These are phyloP conservation scores for Aspergillus cejpii DNA, from an alignment of 2,329 filamentous ascomycete species.

Conservation along the genomic window DNA sequence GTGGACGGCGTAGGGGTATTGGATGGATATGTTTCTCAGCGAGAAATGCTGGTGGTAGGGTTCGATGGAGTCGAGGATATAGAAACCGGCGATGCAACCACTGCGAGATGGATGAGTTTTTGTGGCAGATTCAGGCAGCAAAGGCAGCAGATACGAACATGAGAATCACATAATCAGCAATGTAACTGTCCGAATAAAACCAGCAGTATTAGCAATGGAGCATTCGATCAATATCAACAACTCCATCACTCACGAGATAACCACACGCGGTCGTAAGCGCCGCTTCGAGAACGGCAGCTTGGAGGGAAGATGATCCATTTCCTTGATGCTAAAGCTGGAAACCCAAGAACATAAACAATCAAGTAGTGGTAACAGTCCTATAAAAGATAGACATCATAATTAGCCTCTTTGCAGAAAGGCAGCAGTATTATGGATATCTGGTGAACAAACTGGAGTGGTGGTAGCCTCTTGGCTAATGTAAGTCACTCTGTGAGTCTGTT, in stretches of 20 bases:
- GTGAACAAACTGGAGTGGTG: background rate
- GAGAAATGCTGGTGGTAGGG: conserved; percentile 55
- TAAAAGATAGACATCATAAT: background rate
- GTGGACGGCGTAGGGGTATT: conserved; percentile 52
- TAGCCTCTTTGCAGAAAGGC: background rate
- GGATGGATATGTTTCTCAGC: conserved; percentile 50
- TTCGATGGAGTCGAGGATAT: conserved; percentile 47
- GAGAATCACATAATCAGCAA: conserved; percentile 54
- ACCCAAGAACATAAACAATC: background rate
- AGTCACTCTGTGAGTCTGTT: too few relatives aligned
- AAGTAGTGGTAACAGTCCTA: too few relatives aligned
- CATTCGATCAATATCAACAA: background rate
- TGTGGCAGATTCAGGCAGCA: background rate
- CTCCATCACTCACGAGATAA: conserved; percentile 45
- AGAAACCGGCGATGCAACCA: conserved; percentile 47
- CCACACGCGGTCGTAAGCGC: conserved; percentile 44
- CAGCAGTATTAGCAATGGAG: conserved; percentile 1
- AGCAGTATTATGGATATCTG: background rate
- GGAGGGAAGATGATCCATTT: conserved; percentile 28
- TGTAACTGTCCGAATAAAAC: conserved; percentile 40
- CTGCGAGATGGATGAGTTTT: conserved; percentile 30
- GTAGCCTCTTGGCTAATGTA: background rate
- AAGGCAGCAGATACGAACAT: conserved; percentile 39
- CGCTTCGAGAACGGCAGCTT: conserved; percentile 52
- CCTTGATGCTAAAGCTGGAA: background rate